These are phyloP conservation scores for Celoporthe dispersa DNA, from an alignment of 2,329 filamentous ascomycete genomes.

Conservation along the genomic window DNA sequence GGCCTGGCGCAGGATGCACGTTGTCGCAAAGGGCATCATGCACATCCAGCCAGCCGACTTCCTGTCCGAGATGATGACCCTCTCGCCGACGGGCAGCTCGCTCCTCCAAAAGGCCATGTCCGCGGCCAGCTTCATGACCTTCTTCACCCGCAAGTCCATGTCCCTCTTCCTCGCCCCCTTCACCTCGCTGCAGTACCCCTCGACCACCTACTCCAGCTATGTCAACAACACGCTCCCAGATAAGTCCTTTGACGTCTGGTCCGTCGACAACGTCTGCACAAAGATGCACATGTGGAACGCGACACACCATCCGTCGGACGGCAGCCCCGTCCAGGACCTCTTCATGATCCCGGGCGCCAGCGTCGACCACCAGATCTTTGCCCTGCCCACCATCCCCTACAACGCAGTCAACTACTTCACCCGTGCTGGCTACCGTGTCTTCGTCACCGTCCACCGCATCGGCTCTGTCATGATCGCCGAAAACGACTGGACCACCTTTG, in stretches of 20 bases:
- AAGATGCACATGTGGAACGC: constrained; percentile 63
- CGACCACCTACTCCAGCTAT: constrained; percentile 51
- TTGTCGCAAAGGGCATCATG: constrained; percentile 65
- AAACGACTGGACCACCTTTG: constrained; percentile 61
- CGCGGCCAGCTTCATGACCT: constrained; percentile 56
- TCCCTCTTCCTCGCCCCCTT: constrained; percentile 59
- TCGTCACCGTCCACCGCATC: constrained; percentile 62
- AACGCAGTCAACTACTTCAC: constrained; percentile 69
- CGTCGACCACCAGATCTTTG: constrained; percentile 67
- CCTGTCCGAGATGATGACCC: constrained; percentile 56
- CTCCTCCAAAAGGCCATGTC: constrained; percentile 50
- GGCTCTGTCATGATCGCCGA: constrained; percentile 55
- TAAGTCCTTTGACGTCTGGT: constrained; percentile 48
- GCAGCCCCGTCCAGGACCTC: constrained; percentile 50
- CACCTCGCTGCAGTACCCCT: constrained; percentile 59
- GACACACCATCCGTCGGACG: constrained; percentile 39
- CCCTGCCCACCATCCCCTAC: constrained; percentile 64
- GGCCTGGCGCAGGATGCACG: constrained; percentile 45
- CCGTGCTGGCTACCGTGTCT: constrained; percentile 63
- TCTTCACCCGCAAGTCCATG: constrained; percentile 59
- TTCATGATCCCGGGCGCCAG: constrained; percentile 66
- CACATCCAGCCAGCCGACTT: constrained; percentile 59
- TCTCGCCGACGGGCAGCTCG: constrained; percentile 54
- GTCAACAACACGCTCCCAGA: constrained; percentile 55
- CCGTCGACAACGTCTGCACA: constrained; percentile 57